Base-by-base conservation (phyloP, 495 filamentous ascomycete genomes). In the Corynascus novoguineensis region DNA sequence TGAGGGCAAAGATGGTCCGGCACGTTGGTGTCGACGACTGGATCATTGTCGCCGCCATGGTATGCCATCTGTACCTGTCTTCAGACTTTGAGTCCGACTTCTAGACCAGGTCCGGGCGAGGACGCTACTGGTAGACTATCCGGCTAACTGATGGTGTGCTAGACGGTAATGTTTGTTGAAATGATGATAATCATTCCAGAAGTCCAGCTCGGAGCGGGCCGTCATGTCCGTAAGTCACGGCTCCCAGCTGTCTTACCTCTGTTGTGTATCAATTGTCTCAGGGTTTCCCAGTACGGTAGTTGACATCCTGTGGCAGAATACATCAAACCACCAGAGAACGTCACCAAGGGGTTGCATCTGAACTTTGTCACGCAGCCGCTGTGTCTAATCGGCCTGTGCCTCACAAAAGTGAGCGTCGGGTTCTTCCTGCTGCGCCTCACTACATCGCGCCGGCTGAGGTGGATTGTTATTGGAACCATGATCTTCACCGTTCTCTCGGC, bases 361-460 rank as follows among this genome's bases (percentile, higher is more conserved):
- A 80, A 78, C 53, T 78, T 78, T 48, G 67, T 72, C 37, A 71
- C 67, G 1, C 73, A 77, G 49, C 67, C 64, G 0, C 61, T 80
- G 19, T 75, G 68, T 41, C 62, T 78, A 7, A 69, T 69, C 59
- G 70, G 60, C 0, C 73, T 79, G 31, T 66, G 68, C 12, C 46
- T 76, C 19, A 73, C 75, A 24, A 81, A 81, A 60, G 53, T 78
- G 40, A 73, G 73, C 35, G 71, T 79, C 49, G 76, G 74, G 2
- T 55, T 79, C 19, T 77, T 78, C 55, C 58, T 80, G 22, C 45
- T 78, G 46, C 72, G 77, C 1, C 68, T 79, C 25, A 66, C 71
- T n/a, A 60, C 72, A 7, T 63, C 63, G 3, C 51, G 55, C 21
- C 48, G 46, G 4, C 75, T 73, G 48, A 69, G 61, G 41, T 50